phyloP scores from a whole-genome alignment of 2,329 filamentous ascomycete species.

The Arachnomyces sp. region DNA sequence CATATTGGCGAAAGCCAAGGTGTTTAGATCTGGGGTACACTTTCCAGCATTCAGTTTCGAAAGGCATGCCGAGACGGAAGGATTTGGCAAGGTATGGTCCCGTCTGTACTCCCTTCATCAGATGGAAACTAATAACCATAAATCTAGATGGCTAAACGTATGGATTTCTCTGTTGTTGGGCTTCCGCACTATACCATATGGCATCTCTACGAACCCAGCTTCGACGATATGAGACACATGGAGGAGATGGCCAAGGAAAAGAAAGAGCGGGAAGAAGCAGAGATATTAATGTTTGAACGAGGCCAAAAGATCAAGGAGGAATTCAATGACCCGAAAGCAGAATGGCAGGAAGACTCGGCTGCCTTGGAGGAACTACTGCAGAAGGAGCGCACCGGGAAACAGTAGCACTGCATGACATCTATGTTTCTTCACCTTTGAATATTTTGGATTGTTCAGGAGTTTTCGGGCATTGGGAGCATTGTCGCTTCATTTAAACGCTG shows the following conservation, averaged over 20 bases:
- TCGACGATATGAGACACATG: slow-evolving; percentile 96
- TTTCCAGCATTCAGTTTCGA: slow-evolving; percentile 98
- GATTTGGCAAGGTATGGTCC: slow-evolving; percentile 82
- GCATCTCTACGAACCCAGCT: slow-evolving; percentile 98
- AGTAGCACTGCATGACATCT: too few species aligned
- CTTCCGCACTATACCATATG: slow-evolving; percentile 97
- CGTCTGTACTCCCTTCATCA: slow-evolving; percentile 11
- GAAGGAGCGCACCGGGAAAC: slow-evolving; percentile 25
- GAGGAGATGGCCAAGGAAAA: slow-evolving; percentile 94
- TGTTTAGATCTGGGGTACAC: slow-evolving; percentile 90
- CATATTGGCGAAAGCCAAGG: slow-evolving; percentile 89
- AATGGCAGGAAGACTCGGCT: slow-evolving; percentile 88
- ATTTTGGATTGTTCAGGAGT: too few species aligned
- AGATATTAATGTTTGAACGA: slow-evolving; percentile 62
- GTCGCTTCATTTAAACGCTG: too few species aligned
- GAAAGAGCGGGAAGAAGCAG: slow-evolving; percentile 68
- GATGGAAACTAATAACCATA: slow-evolving; percentile 8
- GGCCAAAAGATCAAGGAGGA: slow-evolving; percentile 70
- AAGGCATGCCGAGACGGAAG: slow-evolving; percentile 96
- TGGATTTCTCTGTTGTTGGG: slow-evolving; percentile 91
- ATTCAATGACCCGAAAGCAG: slow-evolving; percentile 65
- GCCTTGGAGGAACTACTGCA: slow-evolving; percentile 62
- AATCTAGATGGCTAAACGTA: slow-evolving; percentile 86
- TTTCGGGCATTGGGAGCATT: too few species aligned
- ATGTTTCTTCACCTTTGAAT: too few species aligned